phyloP scores from a whole-genome alignment of 495 filamentous ascomycete species.

The Lophium mytilinum region DNA sequence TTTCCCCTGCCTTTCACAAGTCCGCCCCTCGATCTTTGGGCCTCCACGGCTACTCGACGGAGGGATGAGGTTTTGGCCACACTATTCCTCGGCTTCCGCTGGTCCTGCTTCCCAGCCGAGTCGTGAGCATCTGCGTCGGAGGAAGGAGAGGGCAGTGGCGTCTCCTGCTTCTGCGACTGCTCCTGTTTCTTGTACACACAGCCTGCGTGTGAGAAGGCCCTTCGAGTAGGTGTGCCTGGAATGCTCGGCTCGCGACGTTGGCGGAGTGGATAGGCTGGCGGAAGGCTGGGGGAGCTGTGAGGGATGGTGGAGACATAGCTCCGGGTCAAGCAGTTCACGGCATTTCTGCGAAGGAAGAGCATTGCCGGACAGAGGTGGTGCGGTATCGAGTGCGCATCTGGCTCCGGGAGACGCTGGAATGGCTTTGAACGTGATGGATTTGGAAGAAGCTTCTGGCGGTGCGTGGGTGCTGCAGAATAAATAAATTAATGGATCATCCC shows the following conservation, averaged over 20 bases:
- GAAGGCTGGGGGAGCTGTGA: neutral
- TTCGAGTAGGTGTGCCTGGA: neutral
- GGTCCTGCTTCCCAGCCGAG: neutral
- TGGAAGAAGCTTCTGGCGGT: neutral
- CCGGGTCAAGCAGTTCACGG: slow-evolving; percentile 10
- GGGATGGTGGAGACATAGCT: neutral
- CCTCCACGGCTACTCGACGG: slow-evolving; percentile 32
- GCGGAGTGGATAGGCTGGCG: neutral
- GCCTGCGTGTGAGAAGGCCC: neutral
- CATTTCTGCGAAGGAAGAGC: slow-evolving; percentile 17
- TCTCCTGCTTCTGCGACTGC: neutral
- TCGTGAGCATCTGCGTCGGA: neutral
- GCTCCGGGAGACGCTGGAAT: neutral
- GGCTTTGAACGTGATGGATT: neutral
- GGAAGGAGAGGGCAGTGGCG: neutral
- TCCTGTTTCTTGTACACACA: neutral
- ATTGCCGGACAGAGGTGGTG: slow-evolving; percentile 8
- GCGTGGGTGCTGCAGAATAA: neutral
- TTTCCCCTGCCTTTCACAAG: slow-evolving; percentile 30
- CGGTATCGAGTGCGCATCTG: slow-evolving; percentile 5
- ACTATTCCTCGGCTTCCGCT: slow-evolving; percentile 15
- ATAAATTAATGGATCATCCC: no score
- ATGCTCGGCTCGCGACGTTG: neutral
- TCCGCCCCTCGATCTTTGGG: slow-evolving; percentile 29
- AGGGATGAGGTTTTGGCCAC: slow-evolving; percentile 27